A percentile compares a stretch with the other conserved stretches of the same genome.
Evolutionary conservation across 305 asterid species (phyloP).

Genomic region (Fraxinus velutina): DNA sequence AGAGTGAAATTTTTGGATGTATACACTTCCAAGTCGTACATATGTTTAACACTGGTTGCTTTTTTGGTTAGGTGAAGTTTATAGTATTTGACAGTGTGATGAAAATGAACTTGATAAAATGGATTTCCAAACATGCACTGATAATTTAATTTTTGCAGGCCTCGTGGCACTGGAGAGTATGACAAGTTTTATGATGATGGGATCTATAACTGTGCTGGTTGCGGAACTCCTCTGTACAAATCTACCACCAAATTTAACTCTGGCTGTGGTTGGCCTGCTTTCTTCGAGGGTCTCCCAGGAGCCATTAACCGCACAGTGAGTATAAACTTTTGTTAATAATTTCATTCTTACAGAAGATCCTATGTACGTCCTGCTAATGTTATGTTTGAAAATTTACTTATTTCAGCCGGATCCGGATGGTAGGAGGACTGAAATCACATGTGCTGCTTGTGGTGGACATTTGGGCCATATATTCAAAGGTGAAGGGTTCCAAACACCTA

Average conservation of each 20-base stretch:
- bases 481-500: conserved; percentile 58
- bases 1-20: neutral
- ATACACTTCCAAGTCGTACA: neutral
- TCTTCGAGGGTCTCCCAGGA: conserved; percentile 68
- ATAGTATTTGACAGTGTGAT: neutral
- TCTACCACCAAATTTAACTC: conserved; percentile 73
- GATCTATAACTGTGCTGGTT: conserved; percentile 57
- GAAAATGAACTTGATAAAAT: neutral
- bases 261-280: conserved; percentile 92
- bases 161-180: conserved; percentile 67
- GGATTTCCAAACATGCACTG: neutral
- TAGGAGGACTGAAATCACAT: conserved; percentile 77
- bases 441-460: conserved; percentile 76
- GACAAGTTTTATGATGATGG: conserved; percentile 65
- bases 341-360: neutral
- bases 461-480: conserved; percentile 81
- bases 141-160: conserved; percentile 31
- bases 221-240: conserved; percentile 67
- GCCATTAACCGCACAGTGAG: conserved; percentile 63
- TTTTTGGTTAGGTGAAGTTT: neutral
- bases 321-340: neutral
- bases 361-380: neutral
- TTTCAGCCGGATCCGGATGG: conserved; percentile 82
- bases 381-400: neutral
- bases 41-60: neutral